Percentiles rank a stretch among this genome's conserved stretches.
Evolutionary conservation across 371 early-diverging fungal genomes (phyloP).

Genomic region (Mortierella sp.): DNA sequence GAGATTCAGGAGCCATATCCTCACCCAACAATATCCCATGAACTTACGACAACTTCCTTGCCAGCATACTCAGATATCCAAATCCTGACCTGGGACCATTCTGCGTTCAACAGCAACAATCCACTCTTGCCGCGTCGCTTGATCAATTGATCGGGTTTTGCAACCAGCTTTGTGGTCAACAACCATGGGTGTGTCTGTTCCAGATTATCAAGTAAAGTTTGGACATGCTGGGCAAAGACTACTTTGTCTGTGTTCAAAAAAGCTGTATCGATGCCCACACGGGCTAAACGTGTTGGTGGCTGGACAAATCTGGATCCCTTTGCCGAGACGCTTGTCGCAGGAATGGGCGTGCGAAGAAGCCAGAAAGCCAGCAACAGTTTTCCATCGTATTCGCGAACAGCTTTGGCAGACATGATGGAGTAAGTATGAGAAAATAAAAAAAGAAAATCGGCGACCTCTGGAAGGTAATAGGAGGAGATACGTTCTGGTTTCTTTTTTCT

Average conservation of each 20-base stretch:
- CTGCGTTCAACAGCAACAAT: slow-evolving; percentile 89
- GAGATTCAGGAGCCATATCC: neutral
- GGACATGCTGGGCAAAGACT: slow-evolving; percentile 69
- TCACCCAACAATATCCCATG: neutral
- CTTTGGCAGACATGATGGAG: slow-evolving; percentile 91
- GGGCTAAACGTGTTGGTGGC: slow-evolving; percentile 83
- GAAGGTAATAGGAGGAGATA: neutral
- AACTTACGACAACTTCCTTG: slow-evolving; percentile 81
- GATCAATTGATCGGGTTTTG: slow-evolving; percentile 97
- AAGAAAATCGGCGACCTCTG: neutral
- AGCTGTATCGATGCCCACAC: slow-evolving; percentile 79
- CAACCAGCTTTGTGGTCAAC: slow-evolving; percentile 85
- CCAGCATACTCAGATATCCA: slow-evolving; percentile 94
- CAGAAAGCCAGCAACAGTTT: slow-evolving; percentile 93
- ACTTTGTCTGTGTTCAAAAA: slow-evolving; percentile 61
- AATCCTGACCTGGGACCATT: slow-evolving; percentile 86
- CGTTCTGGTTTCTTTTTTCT: slow-evolving; percentile 6
- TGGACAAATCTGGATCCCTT: slow-evolving; percentile 71
- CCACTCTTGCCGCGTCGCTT: slow-evolving; percentile 98
- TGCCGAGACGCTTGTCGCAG: slow-evolving; percentile 58
- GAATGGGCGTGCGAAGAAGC: slow-evolving; percentile 80
- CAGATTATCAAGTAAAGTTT: slow-evolving; percentile 73
- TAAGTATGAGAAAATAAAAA: neutral
- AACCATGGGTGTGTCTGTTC: slow-evolving; percentile 92
- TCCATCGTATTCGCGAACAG: slow-evolving; percentile 97